Conservation (phyloP, 2,329 filamentous ascomycete species). For the Apiospora sp. region DNA sequence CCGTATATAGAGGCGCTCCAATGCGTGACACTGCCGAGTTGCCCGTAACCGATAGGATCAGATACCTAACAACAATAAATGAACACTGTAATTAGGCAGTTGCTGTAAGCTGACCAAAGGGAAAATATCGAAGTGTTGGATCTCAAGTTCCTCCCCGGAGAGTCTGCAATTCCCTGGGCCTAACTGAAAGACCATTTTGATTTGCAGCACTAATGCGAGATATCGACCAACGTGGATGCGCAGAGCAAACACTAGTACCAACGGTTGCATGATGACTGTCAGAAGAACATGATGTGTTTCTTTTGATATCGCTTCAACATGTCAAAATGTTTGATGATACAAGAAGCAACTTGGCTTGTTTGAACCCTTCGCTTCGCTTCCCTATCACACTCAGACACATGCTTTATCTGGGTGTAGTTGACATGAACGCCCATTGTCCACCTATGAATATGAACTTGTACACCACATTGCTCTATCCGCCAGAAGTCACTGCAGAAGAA, state of each 20-base stretch:
- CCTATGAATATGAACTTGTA: background rate
- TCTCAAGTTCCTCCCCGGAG: background rate
- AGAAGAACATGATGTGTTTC: background rate
- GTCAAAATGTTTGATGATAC: background rate
- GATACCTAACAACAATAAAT: background rate
- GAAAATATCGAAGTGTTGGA: background rate
- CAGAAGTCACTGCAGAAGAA: background rate
- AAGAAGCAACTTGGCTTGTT: slow-evolving; percentile 1
- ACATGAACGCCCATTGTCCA: background rate
- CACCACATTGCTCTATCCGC: background rate
- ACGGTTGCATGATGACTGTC: background rate
- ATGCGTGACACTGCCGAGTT: background rate
- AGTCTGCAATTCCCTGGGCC: background rate
- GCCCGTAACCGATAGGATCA: background rate
- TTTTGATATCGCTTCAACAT: slow-evolving; percentile 12
- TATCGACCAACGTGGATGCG: background rate
- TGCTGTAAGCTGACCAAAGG: slow-evolving; percentile 3
- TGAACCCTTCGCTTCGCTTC: background rate
- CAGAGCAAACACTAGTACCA: slow-evolving; percentile 9
- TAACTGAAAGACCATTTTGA: background rate
- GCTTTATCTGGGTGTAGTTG: background rate
- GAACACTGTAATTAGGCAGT: background rate
- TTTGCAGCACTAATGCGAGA: background rate
- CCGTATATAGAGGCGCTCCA: slow-evolving; percentile 2
- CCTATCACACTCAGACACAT: background rate